Conservation (phyloP, 2,329 filamentous ascomycete genomes). For the Paracoccidioides brasiliensis region DNA sequence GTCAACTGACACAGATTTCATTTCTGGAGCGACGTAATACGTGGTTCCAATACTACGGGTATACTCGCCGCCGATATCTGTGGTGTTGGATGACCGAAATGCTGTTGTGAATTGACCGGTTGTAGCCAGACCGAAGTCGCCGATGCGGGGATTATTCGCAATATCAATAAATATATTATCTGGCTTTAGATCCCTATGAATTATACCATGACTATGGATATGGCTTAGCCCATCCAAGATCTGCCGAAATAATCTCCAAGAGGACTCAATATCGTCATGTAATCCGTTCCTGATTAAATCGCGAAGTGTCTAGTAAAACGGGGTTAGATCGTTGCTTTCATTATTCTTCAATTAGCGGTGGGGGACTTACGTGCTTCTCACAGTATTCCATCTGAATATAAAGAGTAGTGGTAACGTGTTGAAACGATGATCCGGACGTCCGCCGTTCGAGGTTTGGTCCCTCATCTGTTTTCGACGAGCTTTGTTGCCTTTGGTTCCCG, state of each 20-base stretch:
- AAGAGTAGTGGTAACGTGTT: conserved; percentile 56
- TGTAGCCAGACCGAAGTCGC: conserved; percentile 90
- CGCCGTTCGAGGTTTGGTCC: conserved; percentile 28
- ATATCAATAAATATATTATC: conserved; percentile 96
- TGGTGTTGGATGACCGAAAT: conserved; percentile 24
- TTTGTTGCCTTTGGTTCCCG: conserved; percentile 13
- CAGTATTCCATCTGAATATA: conserved; percentile 99
- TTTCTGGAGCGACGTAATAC: conserved; percentile 85
- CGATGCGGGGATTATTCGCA: conserved; percentile 82
- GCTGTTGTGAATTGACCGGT: conserved; percentile 52
- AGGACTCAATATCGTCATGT: conserved; percentile 59
- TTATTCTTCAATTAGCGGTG: neutral
- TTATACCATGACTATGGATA: conserved; percentile 81
- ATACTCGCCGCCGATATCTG: conserved; percentile 27
- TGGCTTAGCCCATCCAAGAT: conserved; percentile 80
- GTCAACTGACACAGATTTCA: conserved; percentile 59
- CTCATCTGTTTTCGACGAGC: conserved; percentile 9
- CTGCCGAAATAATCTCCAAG: conserved; percentile 84
- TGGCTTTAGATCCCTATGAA: conserved; percentile 90
- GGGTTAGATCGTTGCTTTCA: conserved; percentile 6
- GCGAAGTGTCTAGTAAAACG: conserved; percentile 52
- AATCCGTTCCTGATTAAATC: conserved; percentile 72
- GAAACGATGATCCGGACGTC: conserved; percentile 37
- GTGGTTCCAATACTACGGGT: conserved; percentile 58
- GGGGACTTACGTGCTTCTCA: conserved; percentile 57